These are phyloP conservation scores for Poterioochromonas sp. DNA, from an alignment of 352 stramenopile genomes.

Conservation along the genomic window DNA sequence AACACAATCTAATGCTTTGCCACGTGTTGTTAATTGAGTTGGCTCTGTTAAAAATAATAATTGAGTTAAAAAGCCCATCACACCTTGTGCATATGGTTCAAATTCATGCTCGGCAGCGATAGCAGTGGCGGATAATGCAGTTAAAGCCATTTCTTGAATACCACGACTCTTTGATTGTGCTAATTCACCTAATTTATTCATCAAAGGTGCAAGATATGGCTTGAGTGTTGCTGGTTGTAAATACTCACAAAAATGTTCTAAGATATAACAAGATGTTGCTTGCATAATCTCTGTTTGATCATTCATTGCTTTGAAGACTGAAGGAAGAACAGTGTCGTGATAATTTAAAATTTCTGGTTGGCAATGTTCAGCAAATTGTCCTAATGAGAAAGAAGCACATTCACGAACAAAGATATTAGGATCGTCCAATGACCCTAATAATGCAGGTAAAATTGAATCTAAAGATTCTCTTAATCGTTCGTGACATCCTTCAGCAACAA, in stretches of 20 bases:
- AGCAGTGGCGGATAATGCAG: slow-evolving; percentile 86
- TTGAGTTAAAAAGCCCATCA: slow-evolving; percentile 49
- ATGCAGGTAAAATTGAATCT: slow-evolving; percentile 72
- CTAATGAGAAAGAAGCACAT: slow-evolving; percentile 92
- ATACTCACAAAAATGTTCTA: slow-evolving; percentile 97
- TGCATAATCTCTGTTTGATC: slow-evolving; percentile 83
- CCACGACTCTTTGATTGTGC: slow-evolving; percentile 76
- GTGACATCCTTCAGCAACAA: slow-evolving; percentile 89
- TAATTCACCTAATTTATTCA: slow-evolving; percentile 86
- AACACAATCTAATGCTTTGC: slow-evolving; percentile 91
- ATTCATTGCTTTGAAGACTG: slow-evolving; percentile 86
- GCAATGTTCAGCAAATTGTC: slow-evolving; percentile 94
- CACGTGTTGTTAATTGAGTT: slow-evolving; percentile 81
- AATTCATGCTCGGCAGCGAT: slow-evolving; percentile 93
- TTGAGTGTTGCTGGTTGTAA: slow-evolving; percentile 86
- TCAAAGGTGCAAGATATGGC: slow-evolving; percentile 84
- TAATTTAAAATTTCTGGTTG: slow-evolving; percentile 90
- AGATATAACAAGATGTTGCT: slow-evolving; percentile 89
- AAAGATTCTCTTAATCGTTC: slow-evolving; percentile 82
- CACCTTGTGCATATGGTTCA: slow-evolving; percentile 81
- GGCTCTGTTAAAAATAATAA: slow-evolving; percentile 83
- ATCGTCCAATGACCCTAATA: slow-evolving; percentile 79
- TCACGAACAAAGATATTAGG: slow-evolving; percentile 82
- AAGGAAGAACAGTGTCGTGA: slow-evolving; percentile 85
- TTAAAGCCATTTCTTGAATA: slow-evolving; percentile 83